Evolutionary conservation across 2,329 filamentous ascomycete species (phyloP), one percentile per base, ranked within the genome.

Genomic region (Colletotrichum brevisporum): DNA sequence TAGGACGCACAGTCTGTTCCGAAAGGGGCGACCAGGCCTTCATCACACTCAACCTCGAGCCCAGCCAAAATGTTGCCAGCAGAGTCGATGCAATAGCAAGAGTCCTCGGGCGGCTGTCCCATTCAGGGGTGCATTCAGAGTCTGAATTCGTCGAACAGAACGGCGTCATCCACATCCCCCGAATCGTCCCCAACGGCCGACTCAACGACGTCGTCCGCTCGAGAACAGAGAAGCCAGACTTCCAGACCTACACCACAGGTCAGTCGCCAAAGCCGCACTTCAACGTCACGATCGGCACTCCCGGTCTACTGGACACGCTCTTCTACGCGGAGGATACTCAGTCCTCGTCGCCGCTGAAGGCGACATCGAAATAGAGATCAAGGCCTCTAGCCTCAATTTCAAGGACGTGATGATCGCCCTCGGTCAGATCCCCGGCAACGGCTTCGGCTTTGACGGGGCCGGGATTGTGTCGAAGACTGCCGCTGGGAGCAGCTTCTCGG

Each of bases 341-440:
- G 2, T 9, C 15, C 16, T 47, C 8, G 5, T 18, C 18, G 24
- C 45, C 43, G 9, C 67, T 76, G 1, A 41, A 18, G 71, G 72
- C 31, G 71, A 75, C 9, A 63, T 81, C 16, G 78, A 81, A 58
- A 74, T 73, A 6, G 57, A 71, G 36, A 51, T 73, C 8, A 65
- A 71, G 10, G 72, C 75, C 1, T 67, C 74, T 10, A 74, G 77
- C 15, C 71, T 80, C 57, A 79, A 80, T 69, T 80, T 81, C 72
- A 78, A 78, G 50, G 79, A 81, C 48, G 76, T 81, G 4, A 74
- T 80, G 2, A 75, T 81, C 21, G 76, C 78, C 2, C 67, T 79
- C 16, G 80, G 80, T 3, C 76, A 79, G 55, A 71, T 81, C 5
- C 72, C 74, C 0, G 73, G 75, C 1, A 68, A 74, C 2, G 63